Percentiles rank a stretch among this genome's conserved stretches.
phyloP scores from a whole-genome alignment of 495 filamentous ascomycete genomes.

The Rhypophila decipiens region DNA sequence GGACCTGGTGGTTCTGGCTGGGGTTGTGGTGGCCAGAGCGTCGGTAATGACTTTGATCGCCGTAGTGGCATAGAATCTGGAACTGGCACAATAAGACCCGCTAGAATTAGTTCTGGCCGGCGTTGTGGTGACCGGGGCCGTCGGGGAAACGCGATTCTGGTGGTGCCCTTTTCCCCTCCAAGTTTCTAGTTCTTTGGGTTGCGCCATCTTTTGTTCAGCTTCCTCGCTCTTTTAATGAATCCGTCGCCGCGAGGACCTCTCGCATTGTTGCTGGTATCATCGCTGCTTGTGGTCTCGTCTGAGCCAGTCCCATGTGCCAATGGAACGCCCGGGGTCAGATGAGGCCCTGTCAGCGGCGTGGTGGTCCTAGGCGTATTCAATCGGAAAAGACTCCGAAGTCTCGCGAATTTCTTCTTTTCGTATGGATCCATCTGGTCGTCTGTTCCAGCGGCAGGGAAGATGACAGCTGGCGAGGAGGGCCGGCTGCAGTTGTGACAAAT shows the following conservation, averaged over 20 bases:
- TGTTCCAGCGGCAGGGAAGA: background rate
- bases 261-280: background rate
- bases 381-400: background rate
- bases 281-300: background rate
- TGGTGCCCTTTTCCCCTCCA: no score
- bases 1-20: no score
- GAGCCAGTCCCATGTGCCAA: background rate
- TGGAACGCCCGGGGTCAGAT: background rate
- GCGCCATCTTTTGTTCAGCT: background rate
- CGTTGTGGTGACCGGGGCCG: no score
- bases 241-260: background rate
- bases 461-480: slow-evolving; percentile 8
- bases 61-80: no score
- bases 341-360: background rate
- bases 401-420: background rate
- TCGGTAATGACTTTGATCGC: no score
- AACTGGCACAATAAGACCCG: no score
- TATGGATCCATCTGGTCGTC: background rate
- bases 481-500: slow-evolving; percentile 20
- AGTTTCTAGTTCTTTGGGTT: no score
- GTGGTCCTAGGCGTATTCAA: background rate
- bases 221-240: slow-evolving; percentile 4
- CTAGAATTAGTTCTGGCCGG: no score
- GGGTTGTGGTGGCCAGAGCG: no score
- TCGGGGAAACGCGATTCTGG: no score